Conservation (phyloP, 495 filamentous ascomycete genomes). For the Penicillium antarcticum region DNA sequence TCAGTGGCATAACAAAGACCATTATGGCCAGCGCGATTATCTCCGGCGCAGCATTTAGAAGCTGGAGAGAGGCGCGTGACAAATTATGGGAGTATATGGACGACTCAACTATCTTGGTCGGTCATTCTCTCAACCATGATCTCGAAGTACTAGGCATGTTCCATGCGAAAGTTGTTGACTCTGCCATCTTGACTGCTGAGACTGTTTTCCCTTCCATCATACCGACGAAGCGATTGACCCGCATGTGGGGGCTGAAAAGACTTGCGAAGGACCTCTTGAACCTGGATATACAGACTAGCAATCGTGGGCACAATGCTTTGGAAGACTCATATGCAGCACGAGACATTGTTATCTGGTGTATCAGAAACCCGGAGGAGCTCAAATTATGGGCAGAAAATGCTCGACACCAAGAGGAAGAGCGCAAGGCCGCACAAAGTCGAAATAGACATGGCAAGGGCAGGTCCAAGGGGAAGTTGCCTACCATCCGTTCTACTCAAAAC, state of each 20-base stretch:
- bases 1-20: slow-evolving; percentile 29
- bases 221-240: background rate
- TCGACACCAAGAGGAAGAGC: too few relatives aligned
- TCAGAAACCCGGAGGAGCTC: slow-evolving; percentile 16
- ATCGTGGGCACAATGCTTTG: slow-evolving; percentile 30
- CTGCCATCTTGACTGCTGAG: slow-evolving; percentile 15
- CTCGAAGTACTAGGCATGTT: slow-evolving; percentile 37
- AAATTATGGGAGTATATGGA: slow-evolving; percentile 36
- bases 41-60: slow-evolving; percentile 25
- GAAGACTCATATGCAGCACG: slow-evolving; percentile 32
- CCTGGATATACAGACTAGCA: slow-evolving; percentile 21
- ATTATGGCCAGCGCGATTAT: slow-evolving; percentile 19
- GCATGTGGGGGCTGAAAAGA: slow-evolving; percentile 20
- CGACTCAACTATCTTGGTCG: slow-evolving; percentile 37
- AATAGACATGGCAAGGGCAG: too few relatives aligned
- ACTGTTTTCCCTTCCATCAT: slow-evolving; percentile 5
- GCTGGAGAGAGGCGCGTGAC: slow-evolving; percentile 34
- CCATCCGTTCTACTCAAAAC: too few relatives aligned
- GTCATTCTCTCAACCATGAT: slow-evolving; percentile 39
- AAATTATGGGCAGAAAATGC: slow-evolving; percentile 13
- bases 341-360: slow-evolving; percentile 31
- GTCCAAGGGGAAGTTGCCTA: too few relatives aligned
- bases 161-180: slow-evolving; percentile 38
- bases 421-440: too few relatives aligned
- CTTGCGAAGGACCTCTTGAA: slow-evolving; percentile 22